phyloP scores from a whole-genome alignment of 2,329 filamentous ascomycete species.

The Coniochaeta hoffmannii region DNA sequence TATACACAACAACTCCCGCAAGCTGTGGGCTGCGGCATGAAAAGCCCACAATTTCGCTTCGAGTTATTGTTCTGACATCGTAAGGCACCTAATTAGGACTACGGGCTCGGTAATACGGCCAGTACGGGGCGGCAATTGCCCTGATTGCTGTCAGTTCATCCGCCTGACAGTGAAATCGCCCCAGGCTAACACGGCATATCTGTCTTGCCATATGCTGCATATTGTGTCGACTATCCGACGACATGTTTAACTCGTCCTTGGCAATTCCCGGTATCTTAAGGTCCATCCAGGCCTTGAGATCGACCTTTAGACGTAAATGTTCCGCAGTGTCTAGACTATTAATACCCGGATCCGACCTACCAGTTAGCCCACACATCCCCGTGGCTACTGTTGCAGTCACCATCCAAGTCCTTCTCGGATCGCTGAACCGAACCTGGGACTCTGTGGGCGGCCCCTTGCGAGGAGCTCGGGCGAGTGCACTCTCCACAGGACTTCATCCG shows the following conservation, averaged over 20 bases:
- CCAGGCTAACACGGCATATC: constrained; percentile 2
- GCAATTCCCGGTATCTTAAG: constrained; percentile 13
- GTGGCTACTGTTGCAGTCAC: constrained; percentile 10
- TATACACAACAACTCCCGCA: constrained; percentile 9
- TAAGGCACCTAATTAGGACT: constrained; percentile 13
- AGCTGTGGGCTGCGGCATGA: constrained; percentile 10
- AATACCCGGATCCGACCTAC: constrained; percentile 2
- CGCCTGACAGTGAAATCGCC: not conserved
- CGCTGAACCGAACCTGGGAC: constrained; percentile 13
- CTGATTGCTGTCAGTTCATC: constrained; percentile 2
- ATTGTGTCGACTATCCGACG: constrained; percentile 4
- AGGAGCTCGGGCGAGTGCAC: not conserved
- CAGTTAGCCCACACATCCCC: constrained; percentile 8
- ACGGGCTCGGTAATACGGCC: constrained; percentile 4
- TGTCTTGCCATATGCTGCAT: not conserved
- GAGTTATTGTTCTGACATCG: constrained; percentile 9
- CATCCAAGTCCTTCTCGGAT: constrained; percentile 8
- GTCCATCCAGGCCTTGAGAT: constrained; percentile 6
- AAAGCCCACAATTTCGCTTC: constrained; percentile 16
- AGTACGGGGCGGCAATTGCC: constrained; percentile 5
- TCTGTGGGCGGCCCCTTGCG: constrained; percentile 11
- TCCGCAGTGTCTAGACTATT: not conserved
- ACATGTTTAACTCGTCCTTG: constrained; percentile 13
- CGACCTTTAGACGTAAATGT: constrained; percentile 3
- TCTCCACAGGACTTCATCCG: not conserved